phyloP scores from a whole-genome alignment of 2,329 filamentous ascomycete species.

The Boeremia exigua region DNA sequence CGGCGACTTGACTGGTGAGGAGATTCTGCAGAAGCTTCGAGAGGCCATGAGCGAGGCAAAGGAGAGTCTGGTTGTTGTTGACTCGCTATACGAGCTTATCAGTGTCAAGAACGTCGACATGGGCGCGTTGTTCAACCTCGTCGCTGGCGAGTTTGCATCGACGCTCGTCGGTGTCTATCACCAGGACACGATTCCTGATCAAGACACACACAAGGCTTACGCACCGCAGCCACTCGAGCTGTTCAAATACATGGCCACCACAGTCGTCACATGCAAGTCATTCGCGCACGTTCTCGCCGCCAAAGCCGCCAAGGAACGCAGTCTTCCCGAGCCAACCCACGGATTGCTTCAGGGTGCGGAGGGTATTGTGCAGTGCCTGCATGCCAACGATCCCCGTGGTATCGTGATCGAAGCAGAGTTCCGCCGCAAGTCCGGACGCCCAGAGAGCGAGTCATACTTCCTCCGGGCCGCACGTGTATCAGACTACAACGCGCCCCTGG shows the following conservation, averaged over 20 bases:
- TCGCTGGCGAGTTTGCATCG: slow-evolving; percentile 68
- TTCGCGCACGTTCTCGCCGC: slow-evolving; percentile 75
- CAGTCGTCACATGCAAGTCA: slow-evolving; percentile 75
- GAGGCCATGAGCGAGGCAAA: slow-evolving; percentile 28
- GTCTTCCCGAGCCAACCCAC: slow-evolving; percentile 76
- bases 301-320: slow-evolving; percentile 78
- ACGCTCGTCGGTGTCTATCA: slow-evolving; percentile 85
- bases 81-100: slow-evolving; percentile 74
- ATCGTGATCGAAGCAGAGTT: slow-evolving; percentile 86
- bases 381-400: slow-evolving; percentile 59
- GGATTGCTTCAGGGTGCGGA: slow-evolving; percentile 79
- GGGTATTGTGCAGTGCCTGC: slow-evolving; percentile 75
- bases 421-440: slow-evolving; percentile 79
- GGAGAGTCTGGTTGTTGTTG: slow-evolving; percentile 72
- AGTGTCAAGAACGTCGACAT: slow-evolving; percentile 49
- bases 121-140: slow-evolving; percentile 71
- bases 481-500: slow-evolving; percentile 25
- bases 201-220: slow-evolving; percentile 51
- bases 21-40: slow-evolving; percentile 38
- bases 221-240: slow-evolving; percentile 65
- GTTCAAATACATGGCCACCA: slow-evolving; percentile 85
- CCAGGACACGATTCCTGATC: slow-evolving; percentile 67
- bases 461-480: slow-evolving; percentile 41
- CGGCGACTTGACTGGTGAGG: slow-evolving; percentile 67
- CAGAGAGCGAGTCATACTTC: slow-evolving; percentile 73